Conservation (phyloP, 2,329 filamentous ascomycete species). For the Venturia nashicola region DNA sequence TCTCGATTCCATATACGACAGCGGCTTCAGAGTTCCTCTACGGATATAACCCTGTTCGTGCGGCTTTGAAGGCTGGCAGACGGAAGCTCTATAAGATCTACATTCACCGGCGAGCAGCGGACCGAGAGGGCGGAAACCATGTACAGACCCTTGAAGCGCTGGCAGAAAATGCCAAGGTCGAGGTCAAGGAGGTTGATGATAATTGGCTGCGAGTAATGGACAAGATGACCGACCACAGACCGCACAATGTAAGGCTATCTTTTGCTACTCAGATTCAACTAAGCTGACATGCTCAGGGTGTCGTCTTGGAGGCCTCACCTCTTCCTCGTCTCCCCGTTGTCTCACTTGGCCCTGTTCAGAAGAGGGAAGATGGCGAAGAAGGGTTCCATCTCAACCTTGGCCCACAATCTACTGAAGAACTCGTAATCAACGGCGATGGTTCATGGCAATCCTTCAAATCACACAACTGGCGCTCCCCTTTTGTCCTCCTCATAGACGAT, state of each 20-base stretch:
- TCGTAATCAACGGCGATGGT: slow-evolving; percentile 55
- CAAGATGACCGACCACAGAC: slow-evolving; percentile 68
- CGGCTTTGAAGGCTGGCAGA: slow-evolving; percentile 56
- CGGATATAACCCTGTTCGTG: slow-evolving; percentile 67
- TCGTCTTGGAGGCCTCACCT: slow-evolving; percentile 75
- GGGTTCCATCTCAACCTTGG: slow-evolving; percentile 28
- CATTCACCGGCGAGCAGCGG: slow-evolving; percentile 30
- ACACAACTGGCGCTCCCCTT: slow-evolving; percentile 44
- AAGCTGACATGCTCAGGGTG: slow-evolving; percentile 39
- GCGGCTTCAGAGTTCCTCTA: slow-evolving; percentile 88
- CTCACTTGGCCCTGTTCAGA: slow-evolving; percentile 19
- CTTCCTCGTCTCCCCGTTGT: slow-evolving; percentile 41
- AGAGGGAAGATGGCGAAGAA: background rate
- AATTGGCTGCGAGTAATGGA: slow-evolving; percentile 59
- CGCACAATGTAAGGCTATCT: slow-evolving; percentile 53
- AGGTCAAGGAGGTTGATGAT: slow-evolving; percentile 46
- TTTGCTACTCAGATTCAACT: background rate
- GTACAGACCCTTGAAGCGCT: slow-evolving; percentile 12
- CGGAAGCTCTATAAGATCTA: slow-evolving; percentile 80
- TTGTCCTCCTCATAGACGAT: slow-evolving; percentile 58
- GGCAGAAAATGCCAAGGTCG: slow-evolving; percentile 31
- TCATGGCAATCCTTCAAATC: slow-evolving; percentile 35
- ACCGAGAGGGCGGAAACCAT: slow-evolving; percentile 7
- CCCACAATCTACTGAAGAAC: slow-evolving; percentile 63
- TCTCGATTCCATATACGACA: slow-evolving; percentile 57